Base-by-base conservation (phyloP, 139 green algal genomes). In the Chlorokybus atmophyticus region DNA sequence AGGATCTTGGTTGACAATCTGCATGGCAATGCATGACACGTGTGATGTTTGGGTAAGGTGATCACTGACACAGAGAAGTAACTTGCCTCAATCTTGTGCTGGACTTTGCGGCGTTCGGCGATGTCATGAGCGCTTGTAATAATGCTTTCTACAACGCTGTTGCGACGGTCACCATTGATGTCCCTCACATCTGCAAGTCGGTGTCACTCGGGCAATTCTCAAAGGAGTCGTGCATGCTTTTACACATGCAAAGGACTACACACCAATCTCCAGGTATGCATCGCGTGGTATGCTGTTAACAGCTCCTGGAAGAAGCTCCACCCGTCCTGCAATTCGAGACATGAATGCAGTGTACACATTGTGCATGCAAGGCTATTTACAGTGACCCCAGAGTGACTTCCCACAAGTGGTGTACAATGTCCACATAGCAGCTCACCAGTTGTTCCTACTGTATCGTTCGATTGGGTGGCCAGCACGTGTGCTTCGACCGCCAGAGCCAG, bases 231-330 rank as follows among this genome's bases (percentile, higher is more conserved):
- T n/a, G n/a, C n/a, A 75, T 29, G 3, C 67, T 39, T 53, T 32
- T 38, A 50, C 23, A 10, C 44, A 53, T 27, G 53, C 53, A 50
- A 7, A 2, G 51, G 27, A 2, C 1, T 57, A 29, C 57, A 39
- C 50, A 65, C 57, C 60, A 54, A 90, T 85, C 24, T 69, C 77
- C 27, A 93, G 50, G 2, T 67, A 31, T 1, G 73, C 85, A 14
- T 83, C 77, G 3, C 82, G 58, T 0, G 87, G 87, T 32, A 95
- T 83, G 3, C 72, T 84, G 75, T 96, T 96, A 48, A 95, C 74
- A 1, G 89, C 85, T n/a, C 83, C 83, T 1, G 88, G 88, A 17
- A 52, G 50, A 14, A 95, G 61, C 35, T 83, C 55, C 66, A 86
- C 83, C n/a, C 66, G n/a, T n/a, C 62, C 1, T 81, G 81, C 29